Base-by-base conservation (phyloP, 2,329 filamentous ascomycete species). In the Neofusicoccum sp. region DNA sequence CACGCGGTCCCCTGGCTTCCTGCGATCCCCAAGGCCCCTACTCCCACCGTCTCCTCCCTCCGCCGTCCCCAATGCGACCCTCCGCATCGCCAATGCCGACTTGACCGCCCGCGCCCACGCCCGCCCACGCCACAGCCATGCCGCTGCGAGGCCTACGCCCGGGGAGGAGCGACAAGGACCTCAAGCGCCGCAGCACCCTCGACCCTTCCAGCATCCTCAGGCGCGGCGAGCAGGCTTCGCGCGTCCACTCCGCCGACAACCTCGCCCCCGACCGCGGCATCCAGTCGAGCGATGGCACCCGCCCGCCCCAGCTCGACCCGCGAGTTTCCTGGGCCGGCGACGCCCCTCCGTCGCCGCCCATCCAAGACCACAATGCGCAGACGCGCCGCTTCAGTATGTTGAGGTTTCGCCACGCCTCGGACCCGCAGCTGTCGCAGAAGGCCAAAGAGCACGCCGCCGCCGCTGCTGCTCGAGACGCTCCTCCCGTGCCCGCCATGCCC, bases 341-440 rank as follows among this genome's bases (percentile, higher is more conserved):
- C 60, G 70, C 65, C 8, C 67, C 67, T 41, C 68, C 74, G 48
- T 71, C 74, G 61, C 71, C 75, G 50, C 70, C 71, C 44, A 64
- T 73, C 37, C 74, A 76, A 64, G 69, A 74, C 45, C 70, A 72
- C 67, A 72, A 73, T 50, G 73, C 77, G 63, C 76, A 71, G 67
- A 77, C 77, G 64, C 78, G 84, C 68, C 80, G 85, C 63, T 87
- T 89, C 75, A 87, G 83, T 71, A 76, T 96, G 76, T 81, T 97
- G 78, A 89, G 89, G 72, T 93, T 95, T 75, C 90, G 93, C 71
- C 93, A 97, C 84, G 93, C 92, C 66, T 97, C 93, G 7, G 94
- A 98, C 78, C 90, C 93, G 56, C 93, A 97, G 76, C 80, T 98
- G 65, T 92, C 92, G 9, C 81, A 87, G 34, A 86, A 87, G 74